phyloP scores from a whole-genome alignment of 176 grass and related monocot species.

The Carex cristatella region DNA sequence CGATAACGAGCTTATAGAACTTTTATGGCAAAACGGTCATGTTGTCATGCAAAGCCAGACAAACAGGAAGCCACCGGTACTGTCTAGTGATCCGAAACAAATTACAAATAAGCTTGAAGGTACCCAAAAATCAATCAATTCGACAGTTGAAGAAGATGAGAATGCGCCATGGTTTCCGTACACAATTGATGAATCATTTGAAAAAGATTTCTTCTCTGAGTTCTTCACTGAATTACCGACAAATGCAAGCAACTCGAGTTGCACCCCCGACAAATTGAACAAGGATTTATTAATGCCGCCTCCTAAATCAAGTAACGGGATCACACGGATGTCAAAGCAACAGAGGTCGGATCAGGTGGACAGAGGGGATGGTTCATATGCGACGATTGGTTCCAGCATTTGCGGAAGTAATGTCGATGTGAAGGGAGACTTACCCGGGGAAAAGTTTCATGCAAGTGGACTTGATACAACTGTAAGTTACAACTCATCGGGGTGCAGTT shows the following conservation, averaged over 20 bases:
- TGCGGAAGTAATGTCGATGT: slow-evolving; percentile 55
- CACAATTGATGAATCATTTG: slow-evolving; percentile 51
- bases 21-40: slow-evolving; percentile 57
- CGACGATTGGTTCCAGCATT: slow-evolving; percentile 67
- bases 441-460: slow-evolving; percentile 1
- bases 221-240: slow-evolving; percentile 45
- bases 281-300: slow-evolving; percentile 58
- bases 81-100: neutral
- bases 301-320: slow-evolving; percentile 40
- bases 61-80: slow-evolving; percentile 24
- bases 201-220: slow-evolving; percentile 63
- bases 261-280: slow-evolving; percentile 18
- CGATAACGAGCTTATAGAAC: slow-evolving; percentile 48
- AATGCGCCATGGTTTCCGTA: slow-evolving; percentile 46
- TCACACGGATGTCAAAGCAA: slow-evolving; percentile 24
- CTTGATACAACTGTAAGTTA: slow-evolving; percentile 27
- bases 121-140: neutral
- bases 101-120: slow-evolving; percentile 19
- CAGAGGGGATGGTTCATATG: slow-evolving; percentile 32
- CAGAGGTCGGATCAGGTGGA: slow-evolving; percentile 28
- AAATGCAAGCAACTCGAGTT: neutral
- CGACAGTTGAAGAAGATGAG: slow-evolving; percentile 37
- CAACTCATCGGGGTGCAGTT: slow-evolving; percentile 43
- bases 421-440: neutral
- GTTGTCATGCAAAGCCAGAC: slow-evolving; percentile 57